Evolutionary conservation across 306 rosid species (phyloP), one percentile per base, ranked within the genome.

Genomic region (Pyrus communis): DNA sequence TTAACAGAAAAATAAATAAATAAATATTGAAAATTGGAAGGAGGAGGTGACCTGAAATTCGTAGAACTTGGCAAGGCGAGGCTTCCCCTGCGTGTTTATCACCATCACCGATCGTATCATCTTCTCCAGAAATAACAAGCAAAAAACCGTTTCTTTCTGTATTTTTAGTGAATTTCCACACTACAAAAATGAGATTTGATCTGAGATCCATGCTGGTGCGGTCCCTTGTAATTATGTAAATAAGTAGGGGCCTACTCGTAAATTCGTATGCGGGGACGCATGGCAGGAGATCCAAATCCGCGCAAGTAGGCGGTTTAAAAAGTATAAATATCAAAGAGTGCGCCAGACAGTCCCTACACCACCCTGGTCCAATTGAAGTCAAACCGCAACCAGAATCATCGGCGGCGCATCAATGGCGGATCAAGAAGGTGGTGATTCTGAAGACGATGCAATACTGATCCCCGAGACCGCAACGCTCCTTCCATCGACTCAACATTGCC

Each of bases 91-190:
- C 43, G 97, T 95, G 85, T 90, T 95, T 85, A 95, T 77, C 82
- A 95, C 97, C 77, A 92, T 73, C 82, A 92, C 99, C 55, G 97
- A 85, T 54, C 82, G 89, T 62, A 95, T 95, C 99, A 95, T 95
- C 55, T 85, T 75, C 11, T 66, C 33, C 74, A 0, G 21, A 51
- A 51, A 51, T 5, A 15, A 51, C 0, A 51, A 15, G 42, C 42
- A 5, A 15, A 9, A 9, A 42, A 2, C 2, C 45, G 45, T 9
- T 42, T 49, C 9, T 42, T 14, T 31, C 15, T 77, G 62, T 2
- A 21, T 10, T 18, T 31, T n/a, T 46, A 66, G 69, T 22, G 69
- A 21, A 15, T 62, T 33, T 15, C 43, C 58, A 25, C 45, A 25
- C 1, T 27, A 17, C 60, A 27, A 6, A 60, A 60, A 30, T 21